phyloP scores from a whole-genome alignment of 176 grass and related monocot species.

The Phoenix roebelenii region DNA sequence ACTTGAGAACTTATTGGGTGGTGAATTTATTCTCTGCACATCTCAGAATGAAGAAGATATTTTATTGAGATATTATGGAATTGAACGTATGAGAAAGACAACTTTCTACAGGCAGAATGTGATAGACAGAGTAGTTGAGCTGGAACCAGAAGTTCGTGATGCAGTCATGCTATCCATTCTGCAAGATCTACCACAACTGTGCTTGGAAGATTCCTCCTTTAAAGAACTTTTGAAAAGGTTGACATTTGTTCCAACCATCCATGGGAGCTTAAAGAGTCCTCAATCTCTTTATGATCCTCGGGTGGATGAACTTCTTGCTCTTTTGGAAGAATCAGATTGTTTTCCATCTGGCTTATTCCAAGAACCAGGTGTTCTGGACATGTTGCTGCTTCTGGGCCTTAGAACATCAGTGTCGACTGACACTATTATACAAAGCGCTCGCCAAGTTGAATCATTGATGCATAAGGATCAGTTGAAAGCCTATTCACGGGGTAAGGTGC shows the following conservation, averaged over 20 bases:
- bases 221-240: slow-evolving; percentile 69
- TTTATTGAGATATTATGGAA: slow-evolving; percentile 68
- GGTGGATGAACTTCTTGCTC: slow-evolving; percentile 75
- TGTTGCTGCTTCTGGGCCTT: slow-evolving; percentile 72
- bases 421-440: slow-evolving; percentile 74
- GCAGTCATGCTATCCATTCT: slow-evolving; percentile 64
- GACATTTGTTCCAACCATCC: slow-evolving; percentile 68
- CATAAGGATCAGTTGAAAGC: slow-evolving; percentile 82
- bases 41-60: slow-evolving; percentile 69
- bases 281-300: slow-evolving; percentile 95
- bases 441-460: slow-evolving; percentile 72
- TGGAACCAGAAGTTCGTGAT: slow-evolving; percentile 67
- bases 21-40: slow-evolving; percentile 63
- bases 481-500: slow-evolving; percentile 72
- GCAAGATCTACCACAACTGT: slow-evolving; percentile 86
- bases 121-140: slow-evolving; percentile 51
- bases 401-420: slow-evolving; percentile 68
- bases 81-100: slow-evolving; percentile 68
- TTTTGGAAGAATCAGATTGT: slow-evolving; percentile 88
- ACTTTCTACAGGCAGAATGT: slow-evolving; percentile 66
- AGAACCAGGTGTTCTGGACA: slow-evolving; percentile 79
- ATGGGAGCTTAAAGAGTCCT: slow-evolving; percentile 63
- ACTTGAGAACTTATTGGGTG: slow-evolving; percentile 56
- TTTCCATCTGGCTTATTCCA: slow-evolving; percentile 70
- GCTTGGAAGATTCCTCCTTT: slow-evolving; percentile 69